Conservation (phyloP, 2,329 filamentous ascomycete genomes). For the Scedosporium aurantiacum region DNA sequence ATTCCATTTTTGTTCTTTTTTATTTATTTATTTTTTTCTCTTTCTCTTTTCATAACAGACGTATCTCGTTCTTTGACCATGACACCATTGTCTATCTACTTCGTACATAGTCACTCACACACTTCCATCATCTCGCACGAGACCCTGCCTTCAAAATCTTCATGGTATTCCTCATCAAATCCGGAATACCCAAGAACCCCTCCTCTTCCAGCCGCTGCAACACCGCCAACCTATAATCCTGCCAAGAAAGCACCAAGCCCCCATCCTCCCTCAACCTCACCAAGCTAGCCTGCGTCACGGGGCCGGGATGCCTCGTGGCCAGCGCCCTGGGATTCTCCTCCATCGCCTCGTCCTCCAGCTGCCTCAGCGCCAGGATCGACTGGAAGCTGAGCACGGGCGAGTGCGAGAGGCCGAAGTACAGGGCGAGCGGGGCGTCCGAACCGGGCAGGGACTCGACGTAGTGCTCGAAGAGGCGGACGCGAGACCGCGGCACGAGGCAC, state of each 20-base stretch:
- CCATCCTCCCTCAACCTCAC: constrained; percentile 50
- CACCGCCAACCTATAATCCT: constrained; percentile 64
- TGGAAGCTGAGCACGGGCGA: constrained; percentile 45
- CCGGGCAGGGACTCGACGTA: constrained; percentile 38
- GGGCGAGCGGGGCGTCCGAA: constrained; percentile 31
- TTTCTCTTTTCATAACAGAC: no score
- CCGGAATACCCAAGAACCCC: constrained; percentile 54
- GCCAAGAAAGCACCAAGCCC: constrained; percentile 58
- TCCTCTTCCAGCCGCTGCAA: constrained; percentile 54
- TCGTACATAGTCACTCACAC: no score
- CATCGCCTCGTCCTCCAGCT: constrained; percentile 44
- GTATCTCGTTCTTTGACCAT: no score
- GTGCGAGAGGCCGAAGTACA: constrained; percentile 47
- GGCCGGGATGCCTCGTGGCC: constrained; percentile 47
- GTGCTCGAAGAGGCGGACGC: constrained; percentile 31
- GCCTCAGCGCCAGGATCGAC: constrained; percentile 43
- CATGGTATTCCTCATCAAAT: constrained; percentile 73
- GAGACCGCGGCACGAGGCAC: constrained; percentile 33
- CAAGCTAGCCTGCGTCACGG: constrained; percentile 59
- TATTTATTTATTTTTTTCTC: no score
- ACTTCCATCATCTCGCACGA: neutral
- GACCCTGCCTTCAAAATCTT: constrained; percentile 46
- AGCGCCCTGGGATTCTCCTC: constrained; percentile 25
- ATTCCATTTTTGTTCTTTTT: no score
- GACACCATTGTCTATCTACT: no score